phyloP scores from a whole-genome alignment of 2,329 filamentous ascomycete species.

The Aureobasidium sp. region DNA sequence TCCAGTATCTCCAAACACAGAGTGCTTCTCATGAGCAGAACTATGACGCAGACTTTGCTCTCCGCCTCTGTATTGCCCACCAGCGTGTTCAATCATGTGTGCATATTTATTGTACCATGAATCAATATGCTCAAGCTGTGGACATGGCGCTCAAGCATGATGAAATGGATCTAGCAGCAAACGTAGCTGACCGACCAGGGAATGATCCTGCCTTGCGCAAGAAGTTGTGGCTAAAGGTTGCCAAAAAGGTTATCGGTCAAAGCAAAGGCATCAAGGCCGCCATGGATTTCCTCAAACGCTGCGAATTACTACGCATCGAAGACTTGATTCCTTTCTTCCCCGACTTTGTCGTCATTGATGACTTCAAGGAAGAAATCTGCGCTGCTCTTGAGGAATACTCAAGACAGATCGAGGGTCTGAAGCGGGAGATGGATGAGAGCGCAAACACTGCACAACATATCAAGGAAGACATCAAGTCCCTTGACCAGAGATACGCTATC shows the following conservation, averaged over 20 bases:
- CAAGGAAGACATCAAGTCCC: slow-evolving; percentile 74
- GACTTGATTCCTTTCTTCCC: slow-evolving; percentile 98
- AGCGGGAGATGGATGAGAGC: slow-evolving; percentile 92
- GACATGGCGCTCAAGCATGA: slow-evolving; percentile 85
- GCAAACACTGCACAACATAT: slow-evolving; percentile 85
- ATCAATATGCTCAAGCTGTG: slow-evolving; percentile 86
- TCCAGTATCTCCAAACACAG: slow-evolving; percentile 86
- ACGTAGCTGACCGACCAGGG: slow-evolving; percentile 79
- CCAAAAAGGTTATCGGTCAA: slow-evolving; percentile 84
- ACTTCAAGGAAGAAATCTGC: slow-evolving; percentile 99
- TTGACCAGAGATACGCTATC: slow-evolving; percentile 88
- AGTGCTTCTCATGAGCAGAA: slow-evolving; percentile 64
- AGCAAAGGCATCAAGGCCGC: slow-evolving; percentile 77
- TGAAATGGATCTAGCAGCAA: slow-evolving; percentile 80
- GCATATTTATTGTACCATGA: slow-evolving; percentile 96
- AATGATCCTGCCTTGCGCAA: slow-evolving; percentile 72
- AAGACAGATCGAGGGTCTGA: slow-evolving; percentile 78
- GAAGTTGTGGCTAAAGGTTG: slow-evolving; percentile 90
- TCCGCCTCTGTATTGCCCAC: slow-evolving; percentile 91
- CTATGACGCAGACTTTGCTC: slow-evolving; percentile 93
- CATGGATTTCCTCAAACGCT: slow-evolving; percentile 87
- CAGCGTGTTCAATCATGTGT: slow-evolving; percentile 89
- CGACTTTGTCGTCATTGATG: slow-evolving; percentile 96
- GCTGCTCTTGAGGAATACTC: slow-evolving; percentile 87
- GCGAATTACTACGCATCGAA: slow-evolving; percentile 87